Evolutionary conservation across 306 rosid species (phyloP), one percentile per base, ranked within the genome.

Genomic region (Lathyrus oleraceus): DNA sequence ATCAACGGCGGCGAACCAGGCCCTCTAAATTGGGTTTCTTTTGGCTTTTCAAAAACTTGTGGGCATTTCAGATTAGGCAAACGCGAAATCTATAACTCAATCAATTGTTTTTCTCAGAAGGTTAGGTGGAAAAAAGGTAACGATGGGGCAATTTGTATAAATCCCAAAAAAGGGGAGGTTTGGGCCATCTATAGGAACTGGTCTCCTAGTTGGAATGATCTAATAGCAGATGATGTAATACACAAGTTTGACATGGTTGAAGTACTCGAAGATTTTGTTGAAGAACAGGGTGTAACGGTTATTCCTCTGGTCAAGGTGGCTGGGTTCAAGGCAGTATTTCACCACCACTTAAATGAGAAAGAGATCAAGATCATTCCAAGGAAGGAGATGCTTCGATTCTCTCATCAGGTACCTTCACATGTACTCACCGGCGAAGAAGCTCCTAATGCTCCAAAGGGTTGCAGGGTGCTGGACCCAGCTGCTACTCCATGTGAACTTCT

Each of bases 381-480:
- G 67, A 88, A 81, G 48, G 99, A 94, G 85, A 86, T 91, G 79
- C 83, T 87, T 75, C 89, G 81, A 30, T 87, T 94, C 84, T 94
- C 97, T 39, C 99, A 91, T 80, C 89, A 71, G 60, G 85, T 94
- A 60, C 99, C 97, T 65, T 87, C 99, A 10, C 63, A 69, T 57
- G 67, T 77, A 49, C 89, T 87, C 23, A 80, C 88, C 1, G 99
- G 97, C 72, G 85, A 71, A 75, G 97, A 91, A 86, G 86, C 84
- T 62, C 76, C 70, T 5, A 83, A 80, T 80, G 89, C 96, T 81
- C 98, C 92, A 64, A 88, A 78, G 70, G 96, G 96, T 81, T 94
- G 96, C 72, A 78, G 94, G 83, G 99, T 91, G 82, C 86, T 94
- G 81, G 96, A 94, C 68, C 96, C 99, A 39, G 96, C 97, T 39